Evolutionary conservation across 257 asterid species (phyloP).

Genomic region (Osmanthus fragrans): DNA sequence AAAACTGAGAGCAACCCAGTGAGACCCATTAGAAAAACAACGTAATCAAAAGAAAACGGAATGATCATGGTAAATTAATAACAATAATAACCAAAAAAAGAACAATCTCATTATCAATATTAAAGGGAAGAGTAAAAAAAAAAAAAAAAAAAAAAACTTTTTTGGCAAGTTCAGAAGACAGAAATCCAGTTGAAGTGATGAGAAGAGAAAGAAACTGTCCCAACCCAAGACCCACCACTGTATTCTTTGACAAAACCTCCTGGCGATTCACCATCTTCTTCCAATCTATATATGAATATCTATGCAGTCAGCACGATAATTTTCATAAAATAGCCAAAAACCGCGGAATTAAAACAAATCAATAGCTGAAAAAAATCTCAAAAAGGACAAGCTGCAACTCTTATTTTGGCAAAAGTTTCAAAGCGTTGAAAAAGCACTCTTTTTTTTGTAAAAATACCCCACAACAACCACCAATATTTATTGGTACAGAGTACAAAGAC

Average conservation of each 20-base stretch:
- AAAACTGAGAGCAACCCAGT: not conserved
- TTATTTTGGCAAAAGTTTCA: not conserved
- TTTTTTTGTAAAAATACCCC: not conserved
- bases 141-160: conserved; percentile 52
- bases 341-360: not conserved
- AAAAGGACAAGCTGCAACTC: not conserved
- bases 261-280: conserved; percentile 42
- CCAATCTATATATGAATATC: not conserved
- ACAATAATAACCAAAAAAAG: not conserved
- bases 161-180: conserved; percentile 89
- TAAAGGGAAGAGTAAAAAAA: not conserved
- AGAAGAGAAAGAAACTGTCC: conserved; percentile 89
- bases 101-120: not conserved
- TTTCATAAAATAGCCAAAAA: not conserved
- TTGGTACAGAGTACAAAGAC: not conserved
- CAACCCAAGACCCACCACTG: conserved; percentile 67
- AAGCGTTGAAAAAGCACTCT: not conserved
- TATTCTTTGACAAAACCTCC: conserved; percentile 51
- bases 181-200: conserved; percentile 85
- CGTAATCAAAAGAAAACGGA: not conserved
- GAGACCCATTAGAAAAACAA: not conserved
- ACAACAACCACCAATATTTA: not conserved
- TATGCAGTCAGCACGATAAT: not conserved
- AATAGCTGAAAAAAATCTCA: not conserved
- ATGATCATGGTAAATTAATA: not conserved